Base-by-base conservation (phyloP, 2,329 filamentous ascomycete species). In the Cladosporium austrohemisphaericum region DNA sequence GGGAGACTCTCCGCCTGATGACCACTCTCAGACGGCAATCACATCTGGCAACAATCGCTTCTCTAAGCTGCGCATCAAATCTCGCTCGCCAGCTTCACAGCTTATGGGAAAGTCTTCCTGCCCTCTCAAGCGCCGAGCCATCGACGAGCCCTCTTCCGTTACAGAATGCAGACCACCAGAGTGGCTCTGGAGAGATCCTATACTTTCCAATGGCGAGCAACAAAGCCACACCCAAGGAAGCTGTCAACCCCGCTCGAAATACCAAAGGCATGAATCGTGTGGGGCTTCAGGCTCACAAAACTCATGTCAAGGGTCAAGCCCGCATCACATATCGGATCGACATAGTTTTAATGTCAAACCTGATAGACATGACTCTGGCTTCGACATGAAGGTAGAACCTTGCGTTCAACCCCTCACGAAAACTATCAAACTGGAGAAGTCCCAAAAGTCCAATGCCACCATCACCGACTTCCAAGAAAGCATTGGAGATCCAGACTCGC, bases 51-150 rank as follows among this genome's bases (percentile, higher is more conserved):
- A 11, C 36, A 13, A 16, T 2, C 23, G 11, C 8, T 20, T 35
- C 23, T 31, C 44, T 13, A 28, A 13, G 18, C 44, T 47, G 14
- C 33, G 18, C 25, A 47, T 47, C 32, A 47, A 38, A 6, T 20
- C 22, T 10, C 20, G 20, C 13, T 38, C 44, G 23, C 32, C 44
- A 6, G 25, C 44, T 25, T 35, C 36, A 14, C 18, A 23, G 20
- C 19, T 11, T 25, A 16, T 7, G 32, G 13, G 13, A 25, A 38
- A 22, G 18, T 38, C 33, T n/a, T 14, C 44, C 6, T n/a, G 25
- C n/a, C 16, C 35, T 9, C 35, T 25, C 6, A 47, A 47, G 25
- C 44, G 44, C 1, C 44, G 33, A 3, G 44, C 44, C 20, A 18
- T 26, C 2, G 38, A 41, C 29, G 41, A 45, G 4, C n/a, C 31